A percentile compares a stretch with the other conserved stretches of the same genome.
phyloP scores from a whole-genome alignment of 208 protist genomes.

The Leishmania tropica region DNA sequence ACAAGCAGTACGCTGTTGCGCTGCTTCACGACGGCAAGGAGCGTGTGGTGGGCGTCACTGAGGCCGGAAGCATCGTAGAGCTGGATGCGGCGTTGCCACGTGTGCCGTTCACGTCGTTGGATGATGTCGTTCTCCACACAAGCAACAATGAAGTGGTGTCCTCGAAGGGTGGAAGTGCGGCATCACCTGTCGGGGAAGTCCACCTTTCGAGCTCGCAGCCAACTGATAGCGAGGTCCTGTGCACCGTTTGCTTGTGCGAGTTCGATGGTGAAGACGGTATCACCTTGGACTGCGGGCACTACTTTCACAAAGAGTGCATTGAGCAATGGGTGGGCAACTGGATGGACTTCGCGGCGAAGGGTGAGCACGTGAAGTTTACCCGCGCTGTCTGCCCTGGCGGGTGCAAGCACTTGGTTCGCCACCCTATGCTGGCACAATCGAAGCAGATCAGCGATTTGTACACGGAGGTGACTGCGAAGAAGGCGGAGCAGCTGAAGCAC shows the following conservation, averaged over 20 bases:
- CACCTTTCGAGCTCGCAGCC: conserved; percentile 18
- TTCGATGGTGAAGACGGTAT: conserved; percentile 73
- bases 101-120: conserved; percentile 10
- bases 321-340: conserved; percentile 68
- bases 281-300: conserved; percentile 85
- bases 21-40: conserved; percentile 8
- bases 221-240: conserved; percentile 44
- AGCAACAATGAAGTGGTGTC: conserved; percentile 12
- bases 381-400: conserved; percentile 82
- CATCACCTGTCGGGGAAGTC: conserved; percentile 6
- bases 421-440: conserved; percentile 53
- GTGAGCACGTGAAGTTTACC: conserved; percentile 83
- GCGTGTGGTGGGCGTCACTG: conserved; percentile 28
- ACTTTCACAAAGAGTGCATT: conserved; percentile 83
- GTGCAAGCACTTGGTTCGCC: conserved; percentile 76
- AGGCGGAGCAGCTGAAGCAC: conserved; percentile 26
- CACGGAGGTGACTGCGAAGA: conserved; percentile 30
- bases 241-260: conserved; percentile 82
- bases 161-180: conserved; percentile 10
- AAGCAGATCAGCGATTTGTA: conserved; percentile 45
- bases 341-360: conserved; percentile 70
- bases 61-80: conserved; percentile 26
- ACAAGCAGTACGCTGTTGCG: conserved; percentile 42
- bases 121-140: conserved; percentile 28
- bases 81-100: conserved; percentile 10